These are phyloP conservation scores for Xylaria sp. DNA, from an alignment of 2,329 filamentous ascomycete species.

Conservation along the genomic window DNA sequence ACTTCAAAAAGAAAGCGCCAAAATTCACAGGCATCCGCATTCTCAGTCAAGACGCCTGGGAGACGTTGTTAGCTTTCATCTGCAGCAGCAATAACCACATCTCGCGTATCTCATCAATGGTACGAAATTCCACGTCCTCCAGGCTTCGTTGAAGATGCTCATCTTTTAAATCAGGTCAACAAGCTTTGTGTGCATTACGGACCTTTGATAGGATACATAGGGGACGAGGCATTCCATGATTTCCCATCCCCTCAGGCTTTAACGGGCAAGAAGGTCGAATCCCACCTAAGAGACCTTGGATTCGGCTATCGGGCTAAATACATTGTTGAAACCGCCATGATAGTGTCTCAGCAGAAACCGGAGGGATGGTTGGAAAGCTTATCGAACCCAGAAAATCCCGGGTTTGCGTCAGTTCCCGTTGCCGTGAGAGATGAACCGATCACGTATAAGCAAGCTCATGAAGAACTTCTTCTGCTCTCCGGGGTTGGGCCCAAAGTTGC, in stretches of 20 bases:
- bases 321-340: conserved; percentile 83
- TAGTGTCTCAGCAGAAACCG: conserved; percentile 74
- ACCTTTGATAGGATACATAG: conserved; percentile 75
- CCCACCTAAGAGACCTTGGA: conserved; percentile 80
- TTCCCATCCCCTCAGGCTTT: conserved; percentile 83
- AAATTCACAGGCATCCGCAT: conserved; percentile 93
- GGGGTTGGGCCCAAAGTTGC: conserved; percentile 97
- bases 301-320: conserved; percentile 97
- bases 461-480: conserved; percentile 78
- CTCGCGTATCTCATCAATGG: conserved; percentile 93
- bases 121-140: conserved; percentile 46
- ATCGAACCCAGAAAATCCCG: conserved; percentile 78
- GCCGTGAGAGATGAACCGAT: conserved; percentile 60
- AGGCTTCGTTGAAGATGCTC: conserved; percentile 2
- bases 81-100: conserved; percentile 99
- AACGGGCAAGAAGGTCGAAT: conserved; percentile 78
- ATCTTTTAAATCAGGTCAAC: conserved; percentile 65
- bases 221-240: conserved; percentile 80
- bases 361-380: conserved; percentile 80
- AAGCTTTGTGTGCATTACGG: conserved; percentile 92
- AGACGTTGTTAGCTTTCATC: conserved; percentile 92
- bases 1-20: conserved; percentile 88
- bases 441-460: conserved; percentile 83
- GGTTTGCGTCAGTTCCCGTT: conserved; percentile 61
- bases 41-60: conserved; percentile 94